Evolutionary conservation across 495 filamentous ascomycete species (phyloP), one percentile per base, ranked within the genome.

Genomic region (Chaetomium tenue): DNA sequence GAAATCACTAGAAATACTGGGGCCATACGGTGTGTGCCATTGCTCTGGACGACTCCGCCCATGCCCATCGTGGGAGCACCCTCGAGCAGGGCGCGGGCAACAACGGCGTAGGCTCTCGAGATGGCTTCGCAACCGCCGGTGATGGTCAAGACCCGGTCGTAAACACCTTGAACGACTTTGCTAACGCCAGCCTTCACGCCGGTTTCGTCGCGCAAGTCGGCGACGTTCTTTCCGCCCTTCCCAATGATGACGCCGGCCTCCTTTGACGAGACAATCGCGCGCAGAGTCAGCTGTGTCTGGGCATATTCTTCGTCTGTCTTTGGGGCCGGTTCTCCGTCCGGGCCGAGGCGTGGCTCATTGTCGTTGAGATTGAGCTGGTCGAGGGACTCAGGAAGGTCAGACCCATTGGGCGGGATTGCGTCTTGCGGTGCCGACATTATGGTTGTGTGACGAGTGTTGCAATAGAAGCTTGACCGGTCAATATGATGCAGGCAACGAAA

Each of bases 211-310:
- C 94, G 91, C 64, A 98, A 81, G 73, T 98, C 93, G 26, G 94
- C 94, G 47, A 98, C 94, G 72, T 98, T 98, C 83, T 98, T 96
- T 63, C 94, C 94, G 47, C 89, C 92, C 79, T 98, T 98, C 71
- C 94, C 94, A 72, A 98, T 98, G 76, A 98, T 97, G 62, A 98
- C 91, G 68, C 94, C 94, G 60, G 94, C 94, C 78, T 98, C 94
- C 79, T 97, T 97, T 70, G 95, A 95, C 18, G 93, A 95, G 70
- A 98, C 95, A 72, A 98, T 98, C 61, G 94, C 95, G 71, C 94
- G 90, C 50, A 98, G 85, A 60, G 94, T 98, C 70, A 98, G 82
- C 75, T 91, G 89, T 20, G 92, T 84, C 75, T 91, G 86, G 18
- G 91, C 92, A 74, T 98, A 98, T 74, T 98, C 94, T 69, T 98